Base-by-base conservation (phyloP, 139 green algal genomes). In the Chlorella sorokiniana region DNA sequence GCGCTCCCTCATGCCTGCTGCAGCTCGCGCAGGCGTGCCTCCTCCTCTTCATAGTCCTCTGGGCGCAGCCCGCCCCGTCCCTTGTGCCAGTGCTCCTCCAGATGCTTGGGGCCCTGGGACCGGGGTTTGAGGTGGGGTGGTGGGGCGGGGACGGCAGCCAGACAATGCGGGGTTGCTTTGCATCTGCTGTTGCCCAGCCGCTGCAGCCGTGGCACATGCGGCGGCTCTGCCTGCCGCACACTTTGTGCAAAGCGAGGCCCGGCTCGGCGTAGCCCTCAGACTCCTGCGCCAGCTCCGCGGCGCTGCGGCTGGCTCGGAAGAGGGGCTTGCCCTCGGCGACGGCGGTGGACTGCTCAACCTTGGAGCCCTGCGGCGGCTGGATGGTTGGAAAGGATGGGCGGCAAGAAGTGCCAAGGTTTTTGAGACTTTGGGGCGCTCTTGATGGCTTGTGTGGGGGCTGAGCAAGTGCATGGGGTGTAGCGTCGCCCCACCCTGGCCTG, bases 251-350 rank as follows among this genome's bases (percentile, higher is more conserved):
- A 4, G 54, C 38, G 23, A 68, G 59, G n/a, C 73, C 73, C 0
- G 35, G 52, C 23, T 75, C 63, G 4, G 77, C 77, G 40, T 82
- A 82, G 7, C 77, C 77, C 77, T 82, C 77, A 3, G 35, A 22
- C 14, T 82, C 63, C 1, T 51, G 54, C 6, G 63, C 63, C 35
- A 72, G 40, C 64, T 68, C 63, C 5, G 44, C 77, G 1, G 59
- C 64, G 45, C 33, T 69, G n/a, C 16, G 37, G 20, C 33, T 40
- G 64, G 77, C 20, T 38, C 27, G 31, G 74, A 81, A 76, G n/a
- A n/a, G n/a, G n/a, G n/a, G n/a, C n/a, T n/a, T n/a, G n/a, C n/a
- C n/a, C n/a, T n/a, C n/a, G n/a, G n/a, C n/a, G n/a, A n/a, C n/a
- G n/a, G n/a, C n/a, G n/a, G n/a, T n/a, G n/a, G n/a, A n/a, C n/a